Evolutionary conservation across 2,329 filamentous ascomycete genomes (phyloP), one percentile per base, ranked within the genome.

Genomic region (Calonectria leucothoes): DNA sequence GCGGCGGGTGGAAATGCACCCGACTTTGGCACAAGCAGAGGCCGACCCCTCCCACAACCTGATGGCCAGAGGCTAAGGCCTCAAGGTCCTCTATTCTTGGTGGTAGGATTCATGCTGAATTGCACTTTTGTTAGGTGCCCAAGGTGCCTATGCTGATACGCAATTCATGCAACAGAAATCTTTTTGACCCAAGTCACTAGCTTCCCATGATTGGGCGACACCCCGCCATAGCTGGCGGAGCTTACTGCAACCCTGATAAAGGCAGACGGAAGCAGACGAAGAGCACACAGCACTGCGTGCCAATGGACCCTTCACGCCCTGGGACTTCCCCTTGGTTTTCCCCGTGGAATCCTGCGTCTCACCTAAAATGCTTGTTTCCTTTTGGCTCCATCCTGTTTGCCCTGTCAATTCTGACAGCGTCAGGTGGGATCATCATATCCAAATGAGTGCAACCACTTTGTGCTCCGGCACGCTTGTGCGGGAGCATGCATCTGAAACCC

Each of bases 141-240:
- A 39, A 37, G 55, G 55, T 59, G 55, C 23, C 33, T 37, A 39
- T 39, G 55, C 55, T 39, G 33, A 35, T 33, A 65, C 29, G 57
- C 29, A 42, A 51, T 51, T 33, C 48, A 71, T 66, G 42, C 69
- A 66, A 71, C 49, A 71, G 52, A 20, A 35, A 55, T 57, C 66
- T 51, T 64, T 66, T 20, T 51, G 25, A 29, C 51, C 37, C 31
- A 59, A 65, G 61, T 49, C 69, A 71, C 69, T 52, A 7, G 45
- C 17, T 33, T 4, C 17, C 15, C 2, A 20, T 42, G 35, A 71
- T 67, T 71, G 70, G 65, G 37, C 4, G 37, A 37, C 25, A 39
- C 67, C 51, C 66, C 71, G 48, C 67, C 42, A 42, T 39, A 25
- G 31, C 35, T 31, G n/a, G 37, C n/a, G 45, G 67, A 70, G 67